A percentile compares a stretch with the other conserved stretches of the same genome.
phyloP scores from a whole-genome alignment of 805 yeast species.

The Yamadazyma akitaensis region DNA sequence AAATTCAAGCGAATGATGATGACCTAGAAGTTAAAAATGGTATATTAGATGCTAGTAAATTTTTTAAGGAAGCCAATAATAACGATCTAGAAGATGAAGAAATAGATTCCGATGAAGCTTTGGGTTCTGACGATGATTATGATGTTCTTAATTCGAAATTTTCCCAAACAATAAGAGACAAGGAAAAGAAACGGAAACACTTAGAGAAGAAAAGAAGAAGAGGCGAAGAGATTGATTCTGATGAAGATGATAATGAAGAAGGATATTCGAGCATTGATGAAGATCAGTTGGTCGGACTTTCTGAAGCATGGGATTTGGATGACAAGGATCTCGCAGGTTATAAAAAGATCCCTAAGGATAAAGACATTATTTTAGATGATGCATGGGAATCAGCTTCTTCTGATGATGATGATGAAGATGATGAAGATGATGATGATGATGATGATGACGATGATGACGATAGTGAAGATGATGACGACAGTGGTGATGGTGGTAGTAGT shows the following conservation, averaged over 20 bases:
- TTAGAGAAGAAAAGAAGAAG: slow-evolving; percentile 24
- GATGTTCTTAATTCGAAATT: slow-evolving; percentile 61
- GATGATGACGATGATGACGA: slow-evolving; percentile 20
- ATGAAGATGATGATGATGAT: slow-evolving; percentile 15
- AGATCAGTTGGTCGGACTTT: slow-evolving; percentile 64
- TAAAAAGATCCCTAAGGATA: slow-evolving; percentile 8
- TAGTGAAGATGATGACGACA: slow-evolving; percentile 3
- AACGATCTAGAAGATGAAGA: slow-evolving; percentile 57
- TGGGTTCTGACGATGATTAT: slow-evolving; percentile 76
- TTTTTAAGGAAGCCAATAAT: slow-evolving; percentile 22
- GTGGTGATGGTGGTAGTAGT: slow-evolving; percentile 10
- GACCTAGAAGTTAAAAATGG: slow-evolving; percentile 32
- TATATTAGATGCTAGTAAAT: slow-evolving; percentile 39
- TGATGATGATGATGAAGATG: slow-evolving; percentile 13
- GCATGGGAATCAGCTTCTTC: slow-evolving; percentile 27
- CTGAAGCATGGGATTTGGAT: slow-evolving; percentile 89
- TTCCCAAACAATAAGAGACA: slow-evolving; percentile 66
- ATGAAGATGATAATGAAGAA: slow-evolving; percentile 41
- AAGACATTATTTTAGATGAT: slow-evolving; percentile 26
- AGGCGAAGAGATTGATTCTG: slow-evolving; percentile 35
- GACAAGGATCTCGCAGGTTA: slow-evolving; percentile 43
- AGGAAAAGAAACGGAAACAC: slow-evolving; percentile 33
- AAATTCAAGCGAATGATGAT: slow-evolving; percentile 16
- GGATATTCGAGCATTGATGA: slow-evolving; percentile 79
- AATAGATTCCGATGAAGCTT: slow-evolving; percentile 82